Conservation (phyloP, 176 grass and related monocot genomes). For the Musa beccarii region DNA sequence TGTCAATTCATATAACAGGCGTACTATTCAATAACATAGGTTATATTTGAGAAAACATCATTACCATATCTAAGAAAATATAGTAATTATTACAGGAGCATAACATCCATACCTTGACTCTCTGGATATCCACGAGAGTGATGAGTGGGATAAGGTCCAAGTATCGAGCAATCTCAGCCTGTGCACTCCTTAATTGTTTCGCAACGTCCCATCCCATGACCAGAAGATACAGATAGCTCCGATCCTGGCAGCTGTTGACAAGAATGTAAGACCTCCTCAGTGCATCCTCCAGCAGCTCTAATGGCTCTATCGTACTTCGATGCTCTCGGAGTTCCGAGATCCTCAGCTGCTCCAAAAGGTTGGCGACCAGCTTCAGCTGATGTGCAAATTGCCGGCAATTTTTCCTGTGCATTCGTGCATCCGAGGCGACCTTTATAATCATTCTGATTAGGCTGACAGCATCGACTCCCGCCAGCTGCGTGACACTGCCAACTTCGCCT, state of each 20-base stretch:
- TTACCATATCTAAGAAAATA: constrained; percentile 53
- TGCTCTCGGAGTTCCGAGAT: constrained; percentile 13
- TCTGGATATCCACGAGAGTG: constrained; percentile 6
- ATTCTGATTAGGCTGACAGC: constrained; percentile 30
- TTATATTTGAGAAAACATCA: background rate
- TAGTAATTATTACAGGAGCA: background rate
- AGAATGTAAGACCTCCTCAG: constrained; percentile 13
- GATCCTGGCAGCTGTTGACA: constrained; percentile 6
- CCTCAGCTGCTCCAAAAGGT: constrained; percentile 21
- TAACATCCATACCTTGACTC: background rate
- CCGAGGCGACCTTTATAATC: constrained; percentile 15
- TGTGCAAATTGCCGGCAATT: constrained; percentile 18
- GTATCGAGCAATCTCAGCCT: constrained; percentile 20
- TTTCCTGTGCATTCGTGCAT: constrained; percentile 19
- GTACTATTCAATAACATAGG: background rate
- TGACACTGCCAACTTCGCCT: constrained; percentile 1
- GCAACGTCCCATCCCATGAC: constrained; percentile 14
- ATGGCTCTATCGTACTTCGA: background rate
- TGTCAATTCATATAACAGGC: background rate
- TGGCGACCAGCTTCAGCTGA: constrained; percentile 16
- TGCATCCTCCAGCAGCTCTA: constrained; percentile 20
- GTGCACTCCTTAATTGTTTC: constrained; percentile 7
- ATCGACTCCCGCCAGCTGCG: constrained; percentile 32
- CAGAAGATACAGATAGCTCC: constrained; percentile 9
- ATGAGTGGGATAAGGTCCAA: constrained; percentile 25